A percentile compares a stretch with the other conserved stretches of the same genome.
phyloP scores from a whole-genome alignment of 108 stramenopile species.

The Mediolabrus comicus region DNA sequence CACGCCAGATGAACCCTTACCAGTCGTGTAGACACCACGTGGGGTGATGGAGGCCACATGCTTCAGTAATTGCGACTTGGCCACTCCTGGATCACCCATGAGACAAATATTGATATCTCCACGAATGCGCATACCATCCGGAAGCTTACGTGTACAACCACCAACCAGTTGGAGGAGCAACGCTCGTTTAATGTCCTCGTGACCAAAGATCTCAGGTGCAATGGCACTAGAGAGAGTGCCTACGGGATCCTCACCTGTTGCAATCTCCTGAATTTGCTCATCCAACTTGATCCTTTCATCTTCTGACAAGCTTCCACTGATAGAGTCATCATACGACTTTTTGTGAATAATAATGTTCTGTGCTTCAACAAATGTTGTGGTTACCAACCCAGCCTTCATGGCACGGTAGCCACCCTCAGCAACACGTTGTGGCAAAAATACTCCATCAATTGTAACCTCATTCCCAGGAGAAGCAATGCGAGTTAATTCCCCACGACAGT shows the following conservation, averaged over 20 bases:
- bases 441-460: constrained; percentile 90
- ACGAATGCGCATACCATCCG: constrained; percentile 96
- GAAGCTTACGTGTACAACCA: constrained; percentile 87
- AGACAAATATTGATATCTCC: constrained; percentile 98
- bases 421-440: constrained; percentile 89
- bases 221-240: constrained; percentile 79
- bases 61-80: constrained; percentile 98
- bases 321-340: constrained; percentile 88
- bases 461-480: constrained; percentile 92
- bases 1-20: constrained; percentile 96
- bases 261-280: constrained; percentile 57
- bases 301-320: constrained; percentile 57
- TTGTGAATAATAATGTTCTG: constrained; percentile 86
- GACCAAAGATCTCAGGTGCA: constrained; percentile 99
- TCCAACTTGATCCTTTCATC: constrained; percentile 59
- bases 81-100: constrained; percentile 99
- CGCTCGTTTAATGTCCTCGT: constrained; percentile 97
- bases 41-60: constrained; percentile 95
- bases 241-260: constrained; percentile 74
- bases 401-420: constrained; percentile 79
- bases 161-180: constrained; percentile 94
- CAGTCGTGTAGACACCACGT: constrained; percentile 98
- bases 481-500: constrained; percentile 90
- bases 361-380: constrained; percentile 92
- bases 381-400: constrained; percentile 91